Evolutionary conservation across 2,329 filamentous ascomycete genomes (phyloP), one percentile per base, ranked within the genome.

Genomic region (Cordyceps farinosa): DNA sequence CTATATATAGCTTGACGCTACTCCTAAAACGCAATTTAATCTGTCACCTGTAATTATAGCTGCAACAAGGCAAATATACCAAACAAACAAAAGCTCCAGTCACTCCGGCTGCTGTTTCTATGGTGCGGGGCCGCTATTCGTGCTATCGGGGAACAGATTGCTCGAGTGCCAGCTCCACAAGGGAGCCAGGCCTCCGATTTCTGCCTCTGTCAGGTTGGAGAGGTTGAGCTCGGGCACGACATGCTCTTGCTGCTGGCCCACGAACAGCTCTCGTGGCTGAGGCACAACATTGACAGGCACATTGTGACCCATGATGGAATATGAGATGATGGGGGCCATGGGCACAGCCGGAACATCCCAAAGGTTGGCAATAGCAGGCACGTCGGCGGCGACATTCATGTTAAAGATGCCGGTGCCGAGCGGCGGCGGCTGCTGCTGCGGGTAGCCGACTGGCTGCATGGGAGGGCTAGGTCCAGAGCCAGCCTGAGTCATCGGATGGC

Each of bases 81-180:
- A 3, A 51, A 51, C 22, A 22, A 51, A 51, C 17, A 29, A 32
- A 51, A 51, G 7, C 3, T 50, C 27, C 47, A 8, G 22, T 50
- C 4, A 29, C 47, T 32, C 38, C 38, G 2, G 38, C 13, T 40
- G 38, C 38, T 40, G 15, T 40, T 3, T 11, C 30, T 52, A 36
- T 5, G 40, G 27, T 32, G 34, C 17, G 8, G 47, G 47, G 38
- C 58, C 58, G 38, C 29, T 53, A 7, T 44, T 44, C 17, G 47
- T 69, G 78, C 51, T 27, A 52, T 51, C 61, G 6, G 34, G 54
- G 29, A 63, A 63, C 11, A 70, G 29, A 29, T 70, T 70, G 45
- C 51, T 65, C 32, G 67, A 69, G 50, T 70, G 68, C 68, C 68
- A 70, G 34, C 32, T 66, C 68, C 68, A 70, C 1, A 70, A 56